A percentile compares a stretch with the other conserved stretches of the same genome.
Evolutionary conservation across 306 rosid species (phyloP).

Genomic region (Gynostemma pentaphyllum): DNA sequence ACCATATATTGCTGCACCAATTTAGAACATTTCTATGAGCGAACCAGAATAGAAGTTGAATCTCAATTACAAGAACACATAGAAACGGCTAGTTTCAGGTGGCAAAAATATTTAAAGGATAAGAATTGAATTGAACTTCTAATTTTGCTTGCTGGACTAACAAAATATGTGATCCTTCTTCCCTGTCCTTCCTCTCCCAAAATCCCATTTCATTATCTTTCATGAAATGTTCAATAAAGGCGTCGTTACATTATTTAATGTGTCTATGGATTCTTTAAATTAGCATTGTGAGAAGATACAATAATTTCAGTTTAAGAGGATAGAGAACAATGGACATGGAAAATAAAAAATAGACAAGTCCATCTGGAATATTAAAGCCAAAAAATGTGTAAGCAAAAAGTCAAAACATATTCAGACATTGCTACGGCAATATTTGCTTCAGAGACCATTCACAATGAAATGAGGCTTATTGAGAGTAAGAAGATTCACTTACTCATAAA

Average conservation of each 20-base stretch:
- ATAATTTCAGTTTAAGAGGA: not conserved
- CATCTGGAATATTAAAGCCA: not conserved
- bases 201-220: not conserved
- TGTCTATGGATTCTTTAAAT: too few relatives aligned
- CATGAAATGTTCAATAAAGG: not conserved
- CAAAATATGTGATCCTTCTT: not conserved
- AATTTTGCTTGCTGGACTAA: too few relatives aligned
- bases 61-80: not conserved
- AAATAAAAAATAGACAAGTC: not conserved
- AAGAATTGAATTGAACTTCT: not conserved
- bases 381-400: not conserved
- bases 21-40: not conserved
- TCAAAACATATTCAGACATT: not conserved
- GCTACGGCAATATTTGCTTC: too few relatives aligned
- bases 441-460: not conserved
- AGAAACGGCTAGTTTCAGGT: not conserved
- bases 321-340: not conserved
- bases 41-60: not conserved
- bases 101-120: not conserved
- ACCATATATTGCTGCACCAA: not conserved
- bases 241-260: not conserved
- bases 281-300: not conserved
- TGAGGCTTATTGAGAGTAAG: not conserved
- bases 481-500: conserved; percentile 64
- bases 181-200: not conserved